Evolutionary conservation across 139 green algal genomes (phyloP), one percentile per base, ranked within the genome.

Genomic region (Chlamydomonas sphaeroides): DNA sequence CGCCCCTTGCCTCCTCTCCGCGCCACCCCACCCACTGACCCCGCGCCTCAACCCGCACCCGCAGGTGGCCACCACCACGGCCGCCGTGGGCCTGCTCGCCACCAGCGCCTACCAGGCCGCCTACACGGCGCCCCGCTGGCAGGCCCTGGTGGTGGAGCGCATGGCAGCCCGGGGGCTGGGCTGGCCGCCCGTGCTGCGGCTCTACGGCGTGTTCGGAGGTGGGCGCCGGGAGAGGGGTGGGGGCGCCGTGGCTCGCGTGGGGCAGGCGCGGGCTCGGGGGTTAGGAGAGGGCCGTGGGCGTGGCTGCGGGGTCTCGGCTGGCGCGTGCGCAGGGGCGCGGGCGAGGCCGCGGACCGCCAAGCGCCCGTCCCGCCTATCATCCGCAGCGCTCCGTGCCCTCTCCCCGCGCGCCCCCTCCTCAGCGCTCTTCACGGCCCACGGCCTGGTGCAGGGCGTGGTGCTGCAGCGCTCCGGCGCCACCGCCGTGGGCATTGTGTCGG

Each of bases 401-500:
- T n/a, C n/a, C n/a, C n/a, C n/a, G n/a, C n/a, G n/a, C n/a, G n/a
- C n/a, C n/a, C n/a, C n/a, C n/a, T n/a, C n/a, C n/a, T n/a, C 57
- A 73, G 70, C 80, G 25, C 61, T 80, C 7, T 81, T 80, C 71
- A 76, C 70, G 30, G 70, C 62, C 20, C 80, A 86, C 61, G 61
- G 62, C 1, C 67, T 86, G 56, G 70, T 86, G n/a, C 80, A 86
- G 70, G 80, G 70, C 6, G 61, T 53, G 5, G 80, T 86, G 33
- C 71, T 86, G 70, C 68, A 86, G 70, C 65, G 36, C 39, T 69
- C 42, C 26, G 80, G 80, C 26, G 80, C 80, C 49, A 73, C 57
- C 14, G 61, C 62, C 18, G 69, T 86, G 32, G 80, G 70, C 0
- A 59, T 86, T 20, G 67, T 74, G 23, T 69, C 51, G 39, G 71